Evolutionary conservation across 2,329 filamentous ascomycete genomes (phyloP).

Genomic region (Trichoderma atrobrunneum): DNA sequence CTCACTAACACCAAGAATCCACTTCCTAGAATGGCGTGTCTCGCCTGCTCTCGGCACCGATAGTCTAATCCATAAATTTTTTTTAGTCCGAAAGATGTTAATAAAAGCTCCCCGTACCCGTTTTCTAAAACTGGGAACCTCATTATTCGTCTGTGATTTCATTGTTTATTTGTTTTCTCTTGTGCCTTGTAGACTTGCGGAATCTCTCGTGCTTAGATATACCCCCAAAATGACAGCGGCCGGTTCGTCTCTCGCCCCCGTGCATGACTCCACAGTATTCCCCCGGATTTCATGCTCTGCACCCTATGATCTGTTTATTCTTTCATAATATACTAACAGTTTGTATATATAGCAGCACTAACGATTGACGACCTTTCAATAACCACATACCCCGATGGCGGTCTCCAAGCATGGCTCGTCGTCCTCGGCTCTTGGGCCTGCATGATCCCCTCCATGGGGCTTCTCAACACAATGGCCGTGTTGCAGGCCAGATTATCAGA

Average conservation of each 20-base stretch:
- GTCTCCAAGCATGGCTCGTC: constrained; percentile 65
- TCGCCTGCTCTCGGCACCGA: neutral
- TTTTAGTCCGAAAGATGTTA: neutral
- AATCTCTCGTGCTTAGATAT: neutral
- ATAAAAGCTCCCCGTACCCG: neutral
- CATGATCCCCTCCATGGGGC: constrained; percentile 62
- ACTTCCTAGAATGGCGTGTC: neutral
- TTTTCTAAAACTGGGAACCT: neutral
- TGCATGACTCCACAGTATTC: neutral
- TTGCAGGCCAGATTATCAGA: constrained; percentile 64
- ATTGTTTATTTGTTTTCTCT: neutral
- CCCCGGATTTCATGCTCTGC: neutral
- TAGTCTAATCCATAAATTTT: constrained; percentile 1
- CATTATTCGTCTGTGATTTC: neutral
- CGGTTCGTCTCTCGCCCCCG: neutral
- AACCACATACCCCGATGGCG: constrained; percentile 65
- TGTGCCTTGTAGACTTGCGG: neutral
- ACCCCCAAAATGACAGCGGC: neutral
- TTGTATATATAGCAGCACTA: neutral
- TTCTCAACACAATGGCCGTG: constrained; percentile 64
- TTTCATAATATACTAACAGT: neutral
- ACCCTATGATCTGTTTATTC: neutral
- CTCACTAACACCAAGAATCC: constrained; percentile 7
- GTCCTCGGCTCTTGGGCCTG: constrained; percentile 67
- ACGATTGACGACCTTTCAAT: neutral